A percentile compares a stretch with the other conserved stretches of the same genome.
phyloP scores from a whole-genome alignment of 2,329 filamentous ascomycete species.

The Orbilia brochopaga region DNA sequence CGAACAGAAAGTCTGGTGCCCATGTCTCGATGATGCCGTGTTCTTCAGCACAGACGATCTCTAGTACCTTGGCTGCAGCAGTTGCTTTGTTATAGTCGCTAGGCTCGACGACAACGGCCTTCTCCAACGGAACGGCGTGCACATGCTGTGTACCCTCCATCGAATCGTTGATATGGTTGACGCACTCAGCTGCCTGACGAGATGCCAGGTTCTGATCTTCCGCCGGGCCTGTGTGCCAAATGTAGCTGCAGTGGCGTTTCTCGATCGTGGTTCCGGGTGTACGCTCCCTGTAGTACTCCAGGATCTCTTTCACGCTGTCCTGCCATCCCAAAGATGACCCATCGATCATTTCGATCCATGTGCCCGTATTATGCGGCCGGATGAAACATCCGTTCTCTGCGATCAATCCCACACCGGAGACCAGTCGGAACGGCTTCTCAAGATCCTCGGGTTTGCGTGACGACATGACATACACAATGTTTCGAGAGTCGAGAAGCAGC shows the following conservation, averaged over 20 bases:
- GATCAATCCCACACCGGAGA: constrained; percentile 84
- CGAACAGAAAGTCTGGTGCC: constrained; percentile 81
- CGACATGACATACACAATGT: constrained; percentile 93
- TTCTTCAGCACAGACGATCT: constrained; percentile 61
- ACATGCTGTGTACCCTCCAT: constrained; percentile 78
- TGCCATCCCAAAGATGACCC: constrained; percentile 73
- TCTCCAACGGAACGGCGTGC: constrained; percentile 79
- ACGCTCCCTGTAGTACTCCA: constrained; percentile 87
- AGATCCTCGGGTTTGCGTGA: constrained; percentile 85
- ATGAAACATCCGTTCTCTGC: constrained; percentile 95
- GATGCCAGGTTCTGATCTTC: constrained; percentile 77
- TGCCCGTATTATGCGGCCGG: constrained; percentile 70
- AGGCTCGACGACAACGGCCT: constrained; percentile 82
- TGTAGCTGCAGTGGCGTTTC: constrained; percentile 85
- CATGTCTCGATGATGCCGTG: constrained; percentile 56
- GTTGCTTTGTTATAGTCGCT: constrained; percentile 86
- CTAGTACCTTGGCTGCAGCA: constrained; percentile 76
- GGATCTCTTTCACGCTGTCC: constrained; percentile 77
- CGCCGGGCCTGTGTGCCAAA: constrained; percentile 86
- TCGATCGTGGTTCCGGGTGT: constrained; percentile 87
- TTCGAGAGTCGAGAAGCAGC: constrained; percentile 76
- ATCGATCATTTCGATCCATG: constrained; percentile 73
- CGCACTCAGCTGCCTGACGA: constrained; percentile 84
- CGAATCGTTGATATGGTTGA: constrained; percentile 92
- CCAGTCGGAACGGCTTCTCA: constrained; percentile 80